A percentile compares a stretch with the other conserved stretches of the same genome.
These are phyloP conservation scores for Fusarium beomiforme DNA, from an alignment of 2,329 filamentous ascomycete genomes.

Conservation along the genomic window DNA sequence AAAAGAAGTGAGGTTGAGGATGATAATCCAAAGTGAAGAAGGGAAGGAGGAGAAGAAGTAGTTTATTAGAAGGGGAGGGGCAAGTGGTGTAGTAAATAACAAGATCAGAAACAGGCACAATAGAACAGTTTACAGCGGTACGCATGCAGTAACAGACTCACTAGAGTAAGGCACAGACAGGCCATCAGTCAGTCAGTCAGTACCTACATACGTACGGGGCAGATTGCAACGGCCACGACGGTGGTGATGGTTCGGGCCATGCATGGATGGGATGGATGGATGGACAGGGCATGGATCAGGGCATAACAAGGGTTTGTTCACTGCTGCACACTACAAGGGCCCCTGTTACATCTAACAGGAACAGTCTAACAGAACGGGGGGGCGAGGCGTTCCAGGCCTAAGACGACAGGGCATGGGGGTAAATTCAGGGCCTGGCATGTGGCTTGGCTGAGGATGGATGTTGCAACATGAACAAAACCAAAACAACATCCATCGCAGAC, in stretches of 20 bases:
- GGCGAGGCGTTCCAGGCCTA: slow-evolving; percentile 31
- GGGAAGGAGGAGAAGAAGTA: slow-evolving; percentile 36
- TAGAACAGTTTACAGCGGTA: slow-evolving; percentile 18
- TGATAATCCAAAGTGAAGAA: slow-evolving; percentile 35
- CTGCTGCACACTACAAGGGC: slow-evolving; percentile 6
- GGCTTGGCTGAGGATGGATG: slow-evolving; percentile 22
- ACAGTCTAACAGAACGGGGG: slow-evolving; percentile 18
- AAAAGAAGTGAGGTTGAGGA: slow-evolving; percentile 34
- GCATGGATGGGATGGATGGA: slow-evolving; percentile 6
- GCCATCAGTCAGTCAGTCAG: too few relatives aligned
- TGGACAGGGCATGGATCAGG: slow-evolving; percentile 2
- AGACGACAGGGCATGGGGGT: slow-evolving; percentile 5
- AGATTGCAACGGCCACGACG: slow-evolving; percentile 45
- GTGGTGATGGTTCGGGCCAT: slow-evolving; percentile 43
- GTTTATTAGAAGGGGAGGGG: slow-evolving; percentile 42
- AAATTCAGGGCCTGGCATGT: background rate
- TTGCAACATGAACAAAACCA: slow-evolving; percentile 34
- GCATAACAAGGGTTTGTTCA: background rate
- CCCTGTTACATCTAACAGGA: slow-evolving; percentile 27
- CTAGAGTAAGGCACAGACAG: slow-evolving; percentile 15
- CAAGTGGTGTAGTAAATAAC: slow-evolving; percentile 40
- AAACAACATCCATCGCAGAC: slow-evolving; percentile 15
- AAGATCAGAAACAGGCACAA: slow-evolving; percentile 4
- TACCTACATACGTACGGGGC: slow-evolving; percentile 34
- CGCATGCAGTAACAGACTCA: slow-evolving; percentile 4